Percentiles rank a stretch among this genome's conserved stretches.
Evolutionary conservation across 176 grass and related monocot species (phyloP).

Genomic region (Aegilops bicornis): DNA sequence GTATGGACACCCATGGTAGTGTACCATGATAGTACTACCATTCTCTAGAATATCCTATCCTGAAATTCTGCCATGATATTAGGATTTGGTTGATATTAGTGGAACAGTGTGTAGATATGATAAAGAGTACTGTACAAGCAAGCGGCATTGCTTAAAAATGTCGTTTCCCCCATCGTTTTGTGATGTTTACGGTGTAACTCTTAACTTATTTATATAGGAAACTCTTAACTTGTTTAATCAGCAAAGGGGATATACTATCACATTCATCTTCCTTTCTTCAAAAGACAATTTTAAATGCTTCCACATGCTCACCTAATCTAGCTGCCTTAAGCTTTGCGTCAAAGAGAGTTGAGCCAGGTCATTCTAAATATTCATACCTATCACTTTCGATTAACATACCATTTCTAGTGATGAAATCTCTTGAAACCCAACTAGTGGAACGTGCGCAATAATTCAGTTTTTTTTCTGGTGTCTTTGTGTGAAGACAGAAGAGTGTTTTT

Average conservation of each 20-base stretch:
- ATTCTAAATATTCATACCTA: constrained; percentile 36
- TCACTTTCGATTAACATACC: constrained; percentile 6
- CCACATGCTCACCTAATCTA: constrained; percentile 32
- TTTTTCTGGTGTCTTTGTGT: not conserved
- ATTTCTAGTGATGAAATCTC: not conserved
- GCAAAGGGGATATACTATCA: constrained; percentile 1
- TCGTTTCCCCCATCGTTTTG: constrained; percentile 1
- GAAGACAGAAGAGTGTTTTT: not conserved
- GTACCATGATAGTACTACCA: not conserved
- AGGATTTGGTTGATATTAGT: not conserved
- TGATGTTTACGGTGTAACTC: constrained; percentile 22
- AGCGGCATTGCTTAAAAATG: not conserved
- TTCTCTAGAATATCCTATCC: not conserved
- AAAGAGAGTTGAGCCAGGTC: constrained; percentile 9
- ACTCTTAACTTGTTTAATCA: constrained; percentile 26
- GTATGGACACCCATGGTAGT: not conserved
- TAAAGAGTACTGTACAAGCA: not conserved
- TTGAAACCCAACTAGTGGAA: not conserved
- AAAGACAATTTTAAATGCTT: constrained; percentile 20
- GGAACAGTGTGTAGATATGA: not conserved
- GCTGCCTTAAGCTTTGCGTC: constrained; percentile 20
- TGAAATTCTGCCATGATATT: constrained; percentile 18
- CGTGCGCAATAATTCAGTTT: not conserved
- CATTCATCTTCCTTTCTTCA: constrained; percentile 28
- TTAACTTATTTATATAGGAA: constrained; percentile 22